These are phyloP conservation scores for Mycena filopes DNA, from an alignment of 768 basidiomycete species.

Conservation along the genomic window DNA sequence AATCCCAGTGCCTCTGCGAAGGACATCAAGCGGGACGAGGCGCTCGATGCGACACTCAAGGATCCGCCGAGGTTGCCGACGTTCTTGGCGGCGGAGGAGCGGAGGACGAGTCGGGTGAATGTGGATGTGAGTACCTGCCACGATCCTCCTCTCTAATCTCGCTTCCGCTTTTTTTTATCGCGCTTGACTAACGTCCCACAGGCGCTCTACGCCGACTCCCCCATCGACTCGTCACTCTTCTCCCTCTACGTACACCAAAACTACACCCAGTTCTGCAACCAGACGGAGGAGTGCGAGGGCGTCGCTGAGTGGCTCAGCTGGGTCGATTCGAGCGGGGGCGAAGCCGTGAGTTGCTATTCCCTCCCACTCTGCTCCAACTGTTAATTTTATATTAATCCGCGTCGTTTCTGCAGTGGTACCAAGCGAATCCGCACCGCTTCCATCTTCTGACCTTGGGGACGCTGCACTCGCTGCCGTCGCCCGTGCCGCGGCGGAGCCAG, in stretches of 20 bases:
- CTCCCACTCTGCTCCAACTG: neutral
- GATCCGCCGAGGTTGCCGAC: slow-evolving; percentile 67
- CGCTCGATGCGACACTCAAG: slow-evolving; percentile 62
- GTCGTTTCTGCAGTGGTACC: slow-evolving; percentile 61
- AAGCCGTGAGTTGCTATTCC: slow-evolving; percentile 57
- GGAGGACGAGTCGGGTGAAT: slow-evolving; percentile 79
- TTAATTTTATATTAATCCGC: neutral
- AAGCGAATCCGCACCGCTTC: slow-evolving; percentile 86
- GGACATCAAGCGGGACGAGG: slow-evolving; percentile 70
- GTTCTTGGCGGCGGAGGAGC: slow-evolving; percentile 68
- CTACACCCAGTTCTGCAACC: slow-evolving; percentile 84
- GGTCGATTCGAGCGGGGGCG: slow-evolving; percentile 75
- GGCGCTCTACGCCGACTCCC: slow-evolving; percentile 84
- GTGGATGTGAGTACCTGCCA: too few relatives aligned
- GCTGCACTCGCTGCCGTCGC: slow-evolving; percentile 88
- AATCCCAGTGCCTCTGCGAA: slow-evolving; percentile 64
- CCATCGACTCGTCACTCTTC: slow-evolving; percentile 91
- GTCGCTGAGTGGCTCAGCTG: slow-evolving; percentile 82
- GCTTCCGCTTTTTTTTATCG: neutral
- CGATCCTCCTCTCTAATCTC: slow-evolving; percentile 20
- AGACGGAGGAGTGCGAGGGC: slow-evolving; percentile 77
- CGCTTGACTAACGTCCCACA: slow-evolving; percentile 40
- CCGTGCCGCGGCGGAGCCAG: slow-evolving; percentile 82
- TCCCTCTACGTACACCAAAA: slow-evolving; percentile 95
- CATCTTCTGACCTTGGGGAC: slow-evolving; percentile 84